These are phyloP conservation scores for Guyanaporus albipodus DNA, from an alignment of 768 basidiomycete genomes.

Conservation along the genomic window DNA sequence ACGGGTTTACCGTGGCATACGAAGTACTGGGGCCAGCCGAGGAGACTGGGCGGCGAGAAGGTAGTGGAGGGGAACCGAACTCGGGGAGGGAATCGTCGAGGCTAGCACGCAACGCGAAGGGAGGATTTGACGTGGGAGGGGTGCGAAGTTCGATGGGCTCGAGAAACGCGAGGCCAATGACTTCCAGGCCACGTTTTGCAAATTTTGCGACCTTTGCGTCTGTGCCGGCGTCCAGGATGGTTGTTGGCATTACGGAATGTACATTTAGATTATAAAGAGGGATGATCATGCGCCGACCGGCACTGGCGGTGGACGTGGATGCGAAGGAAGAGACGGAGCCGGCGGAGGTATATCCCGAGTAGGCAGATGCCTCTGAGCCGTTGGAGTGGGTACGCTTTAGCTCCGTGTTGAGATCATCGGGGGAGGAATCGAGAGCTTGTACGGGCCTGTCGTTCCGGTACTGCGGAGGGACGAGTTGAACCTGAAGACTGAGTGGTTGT, in stretches of 20 bases:
- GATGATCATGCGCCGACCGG: slow-evolving; percentile 69
- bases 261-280: slow-evolving; percentile 86
- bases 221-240: slow-evolving; percentile 83
- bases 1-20: background rate
- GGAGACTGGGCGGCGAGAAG: slow-evolving; percentile 11
- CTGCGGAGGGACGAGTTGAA: slow-evolving; percentile 77
- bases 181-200: slow-evolving; percentile 65
- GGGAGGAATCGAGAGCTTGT: slow-evolving; percentile 43
- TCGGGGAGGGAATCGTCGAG: slow-evolving; percentile 24
- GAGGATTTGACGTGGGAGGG: slow-evolving; percentile 10
- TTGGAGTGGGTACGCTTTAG: slow-evolving; percentile 35
- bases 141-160: slow-evolving; percentile 77
- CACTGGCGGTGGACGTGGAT: slow-evolving; percentile 42
- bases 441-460: slow-evolving; percentile 40
- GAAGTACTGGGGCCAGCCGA: slow-evolving; percentile 6
- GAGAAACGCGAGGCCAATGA: slow-evolving; percentile 72
- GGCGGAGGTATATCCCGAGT: slow-evolving; percentile 49
- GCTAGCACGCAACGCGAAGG: slow-evolving; percentile 24
- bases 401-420: slow-evolving; percentile 28
- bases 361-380: slow-evolving; percentile 47
- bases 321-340: slow-evolving; percentile 38
- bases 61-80: slow-evolving; percentile 11
- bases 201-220: slow-evolving; percentile 84
- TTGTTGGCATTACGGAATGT: slow-evolving; percentile 83
- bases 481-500: slow-evolving; percentile 86